Evolutionary conservation across 2,329 filamentous ascomycete species (phyloP).

Genomic region (Nothopassalora personata): DNA sequence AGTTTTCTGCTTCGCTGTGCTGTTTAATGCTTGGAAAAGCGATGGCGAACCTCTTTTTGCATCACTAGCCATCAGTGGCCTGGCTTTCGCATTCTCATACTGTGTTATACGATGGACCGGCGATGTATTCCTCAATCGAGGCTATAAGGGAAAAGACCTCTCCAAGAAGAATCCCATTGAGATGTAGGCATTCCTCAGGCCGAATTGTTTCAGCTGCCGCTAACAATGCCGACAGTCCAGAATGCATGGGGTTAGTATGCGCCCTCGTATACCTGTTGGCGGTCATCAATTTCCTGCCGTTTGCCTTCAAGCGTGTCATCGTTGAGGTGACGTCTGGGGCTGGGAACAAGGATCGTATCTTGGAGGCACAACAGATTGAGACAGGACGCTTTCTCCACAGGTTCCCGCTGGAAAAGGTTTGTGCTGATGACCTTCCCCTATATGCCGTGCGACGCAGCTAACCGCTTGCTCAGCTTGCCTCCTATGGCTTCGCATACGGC

Average conservation of each 20-base stretch:
- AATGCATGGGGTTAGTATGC: conserved; percentile 92
- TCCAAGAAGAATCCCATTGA: conserved; percentile 69
- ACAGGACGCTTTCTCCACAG: conserved; percentile 80
- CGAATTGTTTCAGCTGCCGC: conserved; percentile 2
- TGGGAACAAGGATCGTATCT: conserved; percentile 80
- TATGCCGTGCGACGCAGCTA: conserved; percentile 45
- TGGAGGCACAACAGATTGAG: conserved; percentile 67
- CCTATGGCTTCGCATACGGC: conserved; percentile 88
- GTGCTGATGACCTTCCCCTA: conserved; percentile 13
- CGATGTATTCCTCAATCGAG: conserved; percentile 78
- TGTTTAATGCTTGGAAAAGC: conserved; percentile 74
- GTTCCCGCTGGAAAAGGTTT: conserved; percentile 80
- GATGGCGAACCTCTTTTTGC: conserved; percentile 87
- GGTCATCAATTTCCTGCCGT: conserved; percentile 89
- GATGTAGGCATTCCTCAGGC: conserved; percentile 52
- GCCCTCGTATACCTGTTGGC: conserved; percentile 86
- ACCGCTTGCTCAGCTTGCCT: conserved; percentile 63
- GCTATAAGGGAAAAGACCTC: conserved; percentile 84
- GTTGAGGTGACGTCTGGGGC: conserved; percentile 90
- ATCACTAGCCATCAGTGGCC: conserved; percentile 76
- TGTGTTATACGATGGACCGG: conserved; percentile 91
- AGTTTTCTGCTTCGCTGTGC: conserved; percentile 64
- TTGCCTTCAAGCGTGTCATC: conserved; percentile 97
- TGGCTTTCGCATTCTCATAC: conserved; percentile 77
- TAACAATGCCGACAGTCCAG: conserved; percentile 54